Evolutionary conservation across 768 basidiomycete genomes (phyloP).

Genomic region (Nevesoporus exiguus): DNA sequence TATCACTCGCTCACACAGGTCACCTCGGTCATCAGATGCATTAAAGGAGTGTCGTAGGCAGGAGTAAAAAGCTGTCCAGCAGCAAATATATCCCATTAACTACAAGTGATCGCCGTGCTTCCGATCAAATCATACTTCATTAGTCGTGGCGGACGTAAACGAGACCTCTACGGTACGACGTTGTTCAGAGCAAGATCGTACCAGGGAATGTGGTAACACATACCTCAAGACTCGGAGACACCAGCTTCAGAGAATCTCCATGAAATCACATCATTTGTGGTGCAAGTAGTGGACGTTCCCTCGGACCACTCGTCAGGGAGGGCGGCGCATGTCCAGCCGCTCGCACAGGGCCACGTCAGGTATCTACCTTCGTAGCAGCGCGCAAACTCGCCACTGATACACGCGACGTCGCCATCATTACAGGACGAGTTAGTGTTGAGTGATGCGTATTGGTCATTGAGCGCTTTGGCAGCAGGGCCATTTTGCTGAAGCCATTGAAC

Average conservation of each 20-base stretch:
- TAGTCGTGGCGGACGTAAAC: not conserved
- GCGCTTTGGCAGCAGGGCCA: slow-evolving; percentile 21
- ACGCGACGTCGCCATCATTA: slow-evolving; percentile 16
- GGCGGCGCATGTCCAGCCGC: slow-evolving; percentile 19
- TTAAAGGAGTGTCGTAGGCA: slow-evolving; percentile 9
- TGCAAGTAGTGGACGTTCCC: slow-evolving; percentile 21
- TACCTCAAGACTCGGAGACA: slow-evolving; percentile 16
- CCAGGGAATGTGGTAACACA: not conserved
- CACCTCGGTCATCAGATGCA: not conserved
- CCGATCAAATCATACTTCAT: slow-evolving; percentile 1
- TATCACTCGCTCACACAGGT: not conserved
- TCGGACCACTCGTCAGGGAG: slow-evolving; percentile 19
- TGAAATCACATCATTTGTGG: slow-evolving; percentile 14
- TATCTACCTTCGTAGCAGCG: slow-evolving; percentile 14
- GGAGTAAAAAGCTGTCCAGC: slow-evolving; percentile 11
- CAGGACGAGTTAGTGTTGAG: slow-evolving; percentile 19
- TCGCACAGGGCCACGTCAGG: slow-evolving; percentile 11
- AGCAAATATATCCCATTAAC: slow-evolving; percentile 8
- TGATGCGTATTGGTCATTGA: slow-evolving; percentile 21
- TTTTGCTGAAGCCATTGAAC: slow-evolving; percentile 20
- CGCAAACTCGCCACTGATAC: slow-evolving; percentile 19
- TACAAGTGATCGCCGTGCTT: slow-evolving; percentile 8
- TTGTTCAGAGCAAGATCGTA: not conserved
- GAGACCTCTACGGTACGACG: not conserved
- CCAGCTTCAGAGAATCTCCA: slow-evolving; percentile 19